Conservation (phyloP, 768 basidiomycete species). For the Ephemerocybe angulata region DNA sequence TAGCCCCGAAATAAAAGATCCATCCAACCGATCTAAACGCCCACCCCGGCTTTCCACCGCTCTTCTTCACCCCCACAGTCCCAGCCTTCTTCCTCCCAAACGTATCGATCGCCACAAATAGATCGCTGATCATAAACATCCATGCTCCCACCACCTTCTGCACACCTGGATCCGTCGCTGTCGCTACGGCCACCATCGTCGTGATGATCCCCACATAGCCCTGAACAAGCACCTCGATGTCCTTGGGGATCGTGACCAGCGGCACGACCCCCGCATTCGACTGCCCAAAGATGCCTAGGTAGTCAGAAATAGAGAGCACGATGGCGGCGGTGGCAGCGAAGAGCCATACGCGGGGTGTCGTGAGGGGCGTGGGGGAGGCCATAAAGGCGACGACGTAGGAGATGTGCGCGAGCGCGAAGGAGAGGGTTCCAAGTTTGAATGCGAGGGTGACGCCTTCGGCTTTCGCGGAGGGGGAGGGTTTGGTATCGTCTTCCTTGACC, state of each 20-base stretch:
- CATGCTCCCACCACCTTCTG: conserved; percentile 20
- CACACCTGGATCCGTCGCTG: conserved; percentile 20
- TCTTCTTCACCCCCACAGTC: not conserved
- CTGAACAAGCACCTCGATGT: conserved; percentile 14
- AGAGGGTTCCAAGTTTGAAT: conserved; percentile 21
- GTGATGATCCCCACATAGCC: conserved; percentile 19
- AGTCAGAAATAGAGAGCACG: conserved; percentile 12
- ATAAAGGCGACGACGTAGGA: conserved; percentile 17
- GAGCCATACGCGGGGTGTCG: conserved; percentile 11
- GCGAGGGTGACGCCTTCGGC: conserved; percentile 15
- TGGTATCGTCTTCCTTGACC: not conserved
- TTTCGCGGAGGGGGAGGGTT: not conserved
- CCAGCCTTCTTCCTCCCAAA: conserved; percentile 15
- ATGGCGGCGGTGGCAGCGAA: conserved; percentile 15
- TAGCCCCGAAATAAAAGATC: conserved; percentile 22
- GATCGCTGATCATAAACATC: conserved; percentile 23
- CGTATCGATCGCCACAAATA: conserved; percentile 21
- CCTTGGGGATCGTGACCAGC: conserved; percentile 17
- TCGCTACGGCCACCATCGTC: conserved; percentile 24
- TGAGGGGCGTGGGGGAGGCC: not conserved
- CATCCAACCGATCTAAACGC: conserved; percentile 19
- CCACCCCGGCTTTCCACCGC: conserved; percentile 14
- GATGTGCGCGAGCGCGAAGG: conserved; percentile 21
- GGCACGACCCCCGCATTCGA: conserved; percentile 6
- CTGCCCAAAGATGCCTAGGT: conserved; percentile 18